These are phyloP conservation scores for Penicillium sp. DNA, from an alignment of 2,329 filamentous ascomycete species.

Conservation along the genomic window DNA sequence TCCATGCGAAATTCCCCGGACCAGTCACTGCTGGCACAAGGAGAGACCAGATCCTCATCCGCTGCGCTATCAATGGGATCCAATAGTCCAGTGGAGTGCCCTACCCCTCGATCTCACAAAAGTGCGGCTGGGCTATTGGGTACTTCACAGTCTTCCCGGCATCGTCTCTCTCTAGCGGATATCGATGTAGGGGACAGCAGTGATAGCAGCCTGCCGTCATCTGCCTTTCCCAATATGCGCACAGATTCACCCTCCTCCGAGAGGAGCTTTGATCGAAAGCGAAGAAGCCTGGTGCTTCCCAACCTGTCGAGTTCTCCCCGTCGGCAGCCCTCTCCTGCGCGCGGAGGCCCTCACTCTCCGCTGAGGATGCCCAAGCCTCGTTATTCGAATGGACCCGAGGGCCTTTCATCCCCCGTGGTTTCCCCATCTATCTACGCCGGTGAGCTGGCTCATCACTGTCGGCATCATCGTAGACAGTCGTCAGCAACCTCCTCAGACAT, in stretches of 20 bases:
- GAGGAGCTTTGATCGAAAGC: slow-evolving; percentile 75
- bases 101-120: slow-evolving; percentile 80
- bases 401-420: slow-evolving; percentile 73
- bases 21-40: slow-evolving; percentile 41
- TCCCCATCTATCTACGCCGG: slow-evolving; percentile 80
- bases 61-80: slow-evolving; percentile 73
- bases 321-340: slow-evolving; percentile 82
- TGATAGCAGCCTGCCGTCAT: slow-evolving; percentile 83
- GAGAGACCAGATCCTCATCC: slow-evolving; percentile 50
- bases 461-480: slow-evolving; percentile 82
- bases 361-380: slow-evolving; percentile 80
- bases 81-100: slow-evolving; percentile 83
- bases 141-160: slow-evolving; percentile 58
- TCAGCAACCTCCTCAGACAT: slow-evolving; percentile 76
- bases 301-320: slow-evolving; percentile 68
- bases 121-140: slow-evolving; percentile 54
- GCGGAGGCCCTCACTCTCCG: slow-evolving; percentile 75
- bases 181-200: slow-evolving; percentile 76
- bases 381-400: slow-evolving; percentile 50
- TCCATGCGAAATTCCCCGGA: slow-evolving; percentile 54
- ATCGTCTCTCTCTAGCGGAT: slow-evolving; percentile 73
- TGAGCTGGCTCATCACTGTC: slow-evolving; percentile 56
- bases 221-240: slow-evolving; percentile 64
- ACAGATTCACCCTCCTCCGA: slow-evolving; percentile 91
- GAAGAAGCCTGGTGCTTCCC: slow-evolving; percentile 78